Percentiles rank a stretch among this genome's conserved stretches.
phyloP scores from a whole-genome alignment of 148 eudicot genomes.

The Chenopodium suecicum region DNA sequence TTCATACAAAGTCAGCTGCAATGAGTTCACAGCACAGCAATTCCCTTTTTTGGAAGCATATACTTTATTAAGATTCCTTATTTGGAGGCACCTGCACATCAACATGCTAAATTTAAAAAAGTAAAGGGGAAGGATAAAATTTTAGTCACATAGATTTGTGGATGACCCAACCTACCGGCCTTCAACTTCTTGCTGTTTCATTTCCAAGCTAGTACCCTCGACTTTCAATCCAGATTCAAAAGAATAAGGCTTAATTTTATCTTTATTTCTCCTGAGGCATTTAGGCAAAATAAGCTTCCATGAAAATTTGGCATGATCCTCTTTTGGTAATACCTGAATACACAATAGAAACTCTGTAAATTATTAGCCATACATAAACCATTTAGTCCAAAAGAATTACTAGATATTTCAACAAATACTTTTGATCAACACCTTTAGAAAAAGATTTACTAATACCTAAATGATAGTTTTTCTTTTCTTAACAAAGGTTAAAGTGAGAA shows the following conservation, averaged over 20 bases:
- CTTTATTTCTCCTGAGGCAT: constrained; percentile 45
- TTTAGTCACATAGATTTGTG: not conserved
- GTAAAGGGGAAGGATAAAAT: not conserved
- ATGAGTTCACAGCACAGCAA: constrained; percentile 83
- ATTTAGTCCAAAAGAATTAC: not conserved
- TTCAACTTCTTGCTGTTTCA: constrained; percentile 97
- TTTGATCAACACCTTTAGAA: not conserved
- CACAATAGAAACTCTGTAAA: constrained; percentile 12
- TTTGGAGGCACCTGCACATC: constrained; percentile 84
- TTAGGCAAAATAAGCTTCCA: constrained; percentile 52
- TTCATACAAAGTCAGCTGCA: constrained; percentile 81
- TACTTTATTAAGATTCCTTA: constrained; percentile 79
- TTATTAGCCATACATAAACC: not conserved
- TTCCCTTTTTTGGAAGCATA: constrained; percentile 64
- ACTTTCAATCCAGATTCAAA: constrained; percentile 38
- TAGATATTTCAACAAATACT: not conserved
- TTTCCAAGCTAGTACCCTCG: constrained; percentile 85
- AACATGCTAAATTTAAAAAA: constrained; percentile 9
- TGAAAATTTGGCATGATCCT: constrained; percentile 45
- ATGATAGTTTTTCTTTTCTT: not conserved
- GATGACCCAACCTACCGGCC: constrained; percentile 50
- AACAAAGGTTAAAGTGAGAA: not conserved
- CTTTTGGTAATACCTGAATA: constrained; percentile 61
- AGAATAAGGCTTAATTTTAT: constrained; percentile 28
- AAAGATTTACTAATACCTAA: not conserved